Base-by-base conservation (phyloP, 23 red algal species). In the Pyropia yezoensis region DNA sequence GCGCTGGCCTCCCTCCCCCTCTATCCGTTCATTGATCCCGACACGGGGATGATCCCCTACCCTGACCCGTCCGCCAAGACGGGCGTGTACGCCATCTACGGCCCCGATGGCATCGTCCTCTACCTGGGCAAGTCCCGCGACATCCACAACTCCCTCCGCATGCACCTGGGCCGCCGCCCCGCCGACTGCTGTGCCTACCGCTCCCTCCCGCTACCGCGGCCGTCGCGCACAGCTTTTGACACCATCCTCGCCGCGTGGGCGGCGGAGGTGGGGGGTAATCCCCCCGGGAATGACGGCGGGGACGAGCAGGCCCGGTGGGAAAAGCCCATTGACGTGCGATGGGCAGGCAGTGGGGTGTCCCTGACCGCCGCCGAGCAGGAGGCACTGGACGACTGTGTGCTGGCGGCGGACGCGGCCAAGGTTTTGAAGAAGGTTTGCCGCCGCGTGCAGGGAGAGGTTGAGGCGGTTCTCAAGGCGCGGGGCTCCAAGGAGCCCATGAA, bases 401-500 rank as follows among this genome's bases (percentile, higher is more conserved):
- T 53, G 2, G 64, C 25, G 54, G 54, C 50, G 21, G 28, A 67
- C 64, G 22, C 11, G 64, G 1, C 8, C 5, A 67, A 67, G 54
- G 14, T 67, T 27, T 32, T 67, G 64, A 67, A 67, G 64, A 49
- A 67, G 64, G 54, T 67, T 32, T 67, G 64, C 54, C 64, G 64
- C 1, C 64, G 64, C 12, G 64, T 67, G 28, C 29, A 49, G 28
- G 21, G 15, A 1, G 27, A 67, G 24, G 22, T 67, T 27, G 64
- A 67, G 54, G 21, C 50, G 2, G 23, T 53, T 3, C 29, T 67
- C 6, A 13, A 11, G 54, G 64, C 50, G 29, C 50, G 64, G 12
- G 28, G 28, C 13, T 49, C 27, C 1, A 23, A 67, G 14, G 64
- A 67, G 54, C 14, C 22, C 1, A 67, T 67, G 19, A 49, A 52